Base-by-base conservation (phyloP, 1,284 basidiomycete genomes). In the Anthracocystis setariae region DNA sequence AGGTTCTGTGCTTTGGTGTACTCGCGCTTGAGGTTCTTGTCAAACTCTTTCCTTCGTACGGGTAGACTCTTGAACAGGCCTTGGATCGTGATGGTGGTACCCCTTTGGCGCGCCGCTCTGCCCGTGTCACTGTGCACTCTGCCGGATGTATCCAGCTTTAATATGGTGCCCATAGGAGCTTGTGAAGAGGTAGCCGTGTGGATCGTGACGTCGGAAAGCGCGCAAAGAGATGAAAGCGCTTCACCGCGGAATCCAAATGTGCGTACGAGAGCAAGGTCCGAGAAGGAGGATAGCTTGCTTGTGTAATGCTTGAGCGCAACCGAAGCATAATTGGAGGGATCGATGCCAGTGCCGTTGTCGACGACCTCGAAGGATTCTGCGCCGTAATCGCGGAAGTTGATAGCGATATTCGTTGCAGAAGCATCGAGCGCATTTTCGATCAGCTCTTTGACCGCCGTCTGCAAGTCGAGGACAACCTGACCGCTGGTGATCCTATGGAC, bases 201-300 rank as follows among this genome's bases (percentile, higher is more conserved):
- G 24, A 82, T 62, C 0, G 66, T 61, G 2, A 83, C 79, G 9
- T 91, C 89, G 50, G 90, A 89, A 1, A 98, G 85, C 1, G 93
- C 92, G 78, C 94, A 98, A 0, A 99, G 86, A 0, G 94, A 93
- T 1, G 93, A 92, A 0, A 98, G 86, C 0, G 96, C 96, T 84
- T 99, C 96, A 17, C 96, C 96, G 29, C 95, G 88, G 78, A 98
- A 98, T 0, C 96, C 96, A 83, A 98, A 98, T 0, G 94, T 94
- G 2, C 85, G 85, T 5, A 98, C 88, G 0, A 87, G 85, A 0
- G 88, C 85, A 1, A 98, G 87, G 76, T 93, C 92, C 3, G 88
- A 85, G 77, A 92, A 92, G 1, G 89, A 87, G 0, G 89, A 84
- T 0, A 98, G 86, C 82, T 98, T 98, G 15, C 94, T 97, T 0